A percentile compares a stretch with the other conserved stretches of the same genome.
Conservation (phyloP, 1,284 basidiomycete genomes). For the Ceraceosorus bombacis region DNA sequence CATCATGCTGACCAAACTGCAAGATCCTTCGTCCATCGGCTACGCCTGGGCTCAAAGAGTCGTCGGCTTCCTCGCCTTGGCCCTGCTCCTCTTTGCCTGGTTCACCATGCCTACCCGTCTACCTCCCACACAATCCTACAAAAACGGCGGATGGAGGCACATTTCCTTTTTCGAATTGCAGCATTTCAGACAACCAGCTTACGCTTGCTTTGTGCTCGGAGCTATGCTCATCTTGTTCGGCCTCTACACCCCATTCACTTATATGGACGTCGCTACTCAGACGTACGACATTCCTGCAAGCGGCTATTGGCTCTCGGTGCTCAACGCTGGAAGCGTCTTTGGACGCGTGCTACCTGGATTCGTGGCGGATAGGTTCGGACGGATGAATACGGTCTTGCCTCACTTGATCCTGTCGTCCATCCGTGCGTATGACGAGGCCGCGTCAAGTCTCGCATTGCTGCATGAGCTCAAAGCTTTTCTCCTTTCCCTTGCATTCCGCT, state of each 20-base stretch:
- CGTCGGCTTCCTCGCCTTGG: slow-evolving; percentile 6
- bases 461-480: too few species aligned
- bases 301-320: slow-evolving; percentile 13
- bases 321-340: slow-evolving; percentile 16
- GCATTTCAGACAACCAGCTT: slow-evolving; percentile 6
- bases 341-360: slow-evolving; percentile 42
- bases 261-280: slow-evolving; percentile 19
- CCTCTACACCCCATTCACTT: slow-evolving; percentile 28
- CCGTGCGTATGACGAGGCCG: slow-evolving; percentile 21
- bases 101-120: slow-evolving; percentile 9
- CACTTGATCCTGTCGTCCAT: slow-evolving; percentile 25
- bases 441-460: neutral
- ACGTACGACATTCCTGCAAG: slow-evolving; percentile 4
- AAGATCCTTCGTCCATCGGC: slow-evolving; percentile 19
- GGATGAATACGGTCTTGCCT: slow-evolving; percentile 37
- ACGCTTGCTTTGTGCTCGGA: slow-evolving; percentile 13
- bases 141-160: slow-evolving; percentile 10
- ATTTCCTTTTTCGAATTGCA: slow-evolving; percentile 11
- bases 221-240: slow-evolving; percentile 12
- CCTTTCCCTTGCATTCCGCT: too few species aligned
- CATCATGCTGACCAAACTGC: slow-evolving; percentile 24
- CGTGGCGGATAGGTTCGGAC: slow-evolving; percentile 33
- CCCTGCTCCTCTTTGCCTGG: slow-evolving; percentile 3
- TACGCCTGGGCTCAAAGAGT: slow-evolving; percentile 21
- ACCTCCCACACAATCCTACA: neutral